A percentile compares a stretch with the other conserved stretches of the same genome.
These are phyloP conservation scores for Citrus inodora DNA, from an alignment of 345 rosid genomes.

Conservation along the genomic window DNA sequence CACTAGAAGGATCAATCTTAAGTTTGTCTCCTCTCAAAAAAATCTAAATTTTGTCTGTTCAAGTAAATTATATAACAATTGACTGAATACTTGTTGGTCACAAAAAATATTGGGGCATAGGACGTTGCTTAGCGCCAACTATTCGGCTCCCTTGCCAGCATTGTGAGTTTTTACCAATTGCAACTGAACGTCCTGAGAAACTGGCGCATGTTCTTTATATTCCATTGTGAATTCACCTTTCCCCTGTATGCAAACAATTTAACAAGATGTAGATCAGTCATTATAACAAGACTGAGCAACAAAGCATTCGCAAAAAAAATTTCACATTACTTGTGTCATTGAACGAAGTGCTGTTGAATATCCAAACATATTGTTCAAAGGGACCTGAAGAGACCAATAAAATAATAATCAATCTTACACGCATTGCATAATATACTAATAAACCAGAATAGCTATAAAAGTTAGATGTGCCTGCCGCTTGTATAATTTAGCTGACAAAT, in stretches of 20 bases:
- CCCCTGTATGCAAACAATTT: slow-evolving; percentile 43
- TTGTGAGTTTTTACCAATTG: slow-evolving; percentile 77
- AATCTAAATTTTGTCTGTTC: not conserved
- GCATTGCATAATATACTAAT: not conserved
- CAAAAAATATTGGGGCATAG: not conserved
- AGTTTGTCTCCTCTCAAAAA: too few relatives aligned
- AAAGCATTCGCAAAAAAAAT: not conserved
- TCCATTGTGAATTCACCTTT: slow-evolving; percentile 99
- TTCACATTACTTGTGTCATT: slow-evolving; percentile 75
- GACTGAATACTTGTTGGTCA: not conserved
- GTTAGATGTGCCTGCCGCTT: not conserved
- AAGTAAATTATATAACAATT: not conserved
- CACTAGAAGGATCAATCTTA: not conserved
- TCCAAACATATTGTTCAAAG: slow-evolving; percentile 98
- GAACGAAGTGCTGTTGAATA: slow-evolving; percentile 95
- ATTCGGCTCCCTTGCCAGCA: slow-evolving; percentile 53
- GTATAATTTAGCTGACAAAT: not conserved
- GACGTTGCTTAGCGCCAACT: not conserved
- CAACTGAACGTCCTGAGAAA: slow-evolving; percentile 81
- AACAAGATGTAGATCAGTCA: not conserved
- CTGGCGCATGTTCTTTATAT: slow-evolving; percentile 89
- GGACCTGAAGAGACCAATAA: slow-evolving; percentile 52
- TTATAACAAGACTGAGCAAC: not conserved
- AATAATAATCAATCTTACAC: not conserved
- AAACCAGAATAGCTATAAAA: not conserved